Percentiles rank a stretch among this genome's conserved stretches.
Evolutionary conservation across 2,329 filamentous ascomycete species (phyloP).

Genomic region (Sporothrix brunneoviolacea): DNA sequence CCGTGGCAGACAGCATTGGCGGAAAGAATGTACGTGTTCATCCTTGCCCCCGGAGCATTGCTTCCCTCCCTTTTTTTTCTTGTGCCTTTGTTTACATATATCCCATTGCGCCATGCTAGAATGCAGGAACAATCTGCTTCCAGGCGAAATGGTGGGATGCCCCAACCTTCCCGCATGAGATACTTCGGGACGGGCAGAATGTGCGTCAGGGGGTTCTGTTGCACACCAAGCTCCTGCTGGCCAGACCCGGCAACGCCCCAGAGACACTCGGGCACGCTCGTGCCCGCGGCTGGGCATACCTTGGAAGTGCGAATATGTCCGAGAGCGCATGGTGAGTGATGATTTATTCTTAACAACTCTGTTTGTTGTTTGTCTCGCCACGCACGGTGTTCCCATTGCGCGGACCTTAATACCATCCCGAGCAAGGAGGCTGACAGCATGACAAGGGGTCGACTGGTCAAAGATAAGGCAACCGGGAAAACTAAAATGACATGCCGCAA

Average conservation of each 20-base stretch:
- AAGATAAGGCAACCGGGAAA: slow-evolving; percentile 58
- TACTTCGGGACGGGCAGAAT: slow-evolving; percentile 72
- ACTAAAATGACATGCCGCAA: slow-evolving; percentile 80
- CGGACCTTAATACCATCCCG: no score
- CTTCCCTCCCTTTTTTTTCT: not conserved
- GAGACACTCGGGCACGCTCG: slow-evolving; percentile 4
- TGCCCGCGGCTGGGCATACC: slow-evolving; percentile 63
- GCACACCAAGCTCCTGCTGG: slow-evolving; percentile 74
- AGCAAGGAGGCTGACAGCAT: not conserved
- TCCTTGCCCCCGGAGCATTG: not conserved
- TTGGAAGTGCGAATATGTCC: slow-evolving; percentile 87
- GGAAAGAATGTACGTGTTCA: slow-evolving; percentile 46
- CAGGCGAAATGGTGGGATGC: slow-evolving; percentile 65
- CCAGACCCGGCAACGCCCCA: slow-evolving; percentile 25
- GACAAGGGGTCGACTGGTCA: slow-evolving; percentile 66
- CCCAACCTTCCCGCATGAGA: slow-evolving; percentile 60
- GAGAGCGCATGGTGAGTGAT: slow-evolving; percentile 78
- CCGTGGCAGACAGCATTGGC: slow-evolving; percentile 58
- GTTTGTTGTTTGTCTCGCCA: not conserved
- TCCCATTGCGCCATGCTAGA: slow-evolving; percentile 29
- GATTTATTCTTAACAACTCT: not conserved
- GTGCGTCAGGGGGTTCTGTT: slow-evolving; percentile 66
- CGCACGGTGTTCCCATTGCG: no score
- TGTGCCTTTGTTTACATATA: not conserved
- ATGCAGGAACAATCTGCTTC: slow-evolving; percentile 78